These are phyloP conservation scores for Sanghuangporus baumii DNA, from an alignment of 1,284 basidiomycete genomes.

Conservation along the genomic window DNA sequence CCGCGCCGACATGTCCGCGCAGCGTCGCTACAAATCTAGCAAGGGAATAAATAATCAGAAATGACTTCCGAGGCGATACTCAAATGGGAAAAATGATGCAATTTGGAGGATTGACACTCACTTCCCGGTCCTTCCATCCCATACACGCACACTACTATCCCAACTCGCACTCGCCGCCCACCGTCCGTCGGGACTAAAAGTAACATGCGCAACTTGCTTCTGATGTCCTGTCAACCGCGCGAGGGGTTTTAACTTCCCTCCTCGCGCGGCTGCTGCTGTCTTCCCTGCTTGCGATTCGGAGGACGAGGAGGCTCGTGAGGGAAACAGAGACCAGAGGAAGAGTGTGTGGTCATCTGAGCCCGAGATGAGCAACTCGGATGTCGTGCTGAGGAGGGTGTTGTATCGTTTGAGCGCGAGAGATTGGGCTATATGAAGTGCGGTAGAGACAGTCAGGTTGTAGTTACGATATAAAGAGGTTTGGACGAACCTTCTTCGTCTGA, in stretches of 20 bases:
- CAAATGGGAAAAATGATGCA: background rate
- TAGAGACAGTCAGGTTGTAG: background rate
- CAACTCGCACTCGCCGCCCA: constrained; percentile 90
- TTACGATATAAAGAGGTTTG: constrained; percentile 16
- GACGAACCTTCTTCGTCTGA: constrained; percentile 72
- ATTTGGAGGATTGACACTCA: constrained; percentile 29
- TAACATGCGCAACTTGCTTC: constrained; percentile 92
- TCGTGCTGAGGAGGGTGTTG: constrained; percentile 57
- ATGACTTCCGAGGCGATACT: background rate
- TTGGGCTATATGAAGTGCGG: constrained; percentile 47
- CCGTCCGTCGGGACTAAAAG: constrained; percentile 91
- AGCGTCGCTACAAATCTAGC: constrained; percentile 77
- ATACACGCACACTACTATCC: constrained; percentile 89
- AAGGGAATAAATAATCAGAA: background rate
- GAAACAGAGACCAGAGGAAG: constrained; percentile 85
- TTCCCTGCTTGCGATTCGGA: constrained; percentile 18
- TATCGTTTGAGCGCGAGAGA: constrained; percentile 71
- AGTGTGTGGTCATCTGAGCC: constrained; percentile 95
- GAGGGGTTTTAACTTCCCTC: constrained; percentile 75
- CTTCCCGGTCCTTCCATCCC: constrained; percentile 93
- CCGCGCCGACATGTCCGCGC: constrained; percentile 90
- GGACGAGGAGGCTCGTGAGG: constrained; percentile 32
- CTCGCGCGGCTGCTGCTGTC: constrained; percentile 31
- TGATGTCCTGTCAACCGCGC: constrained; percentile 92
- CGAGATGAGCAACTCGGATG: constrained; percentile 84